A percentile compares a stretch with the other conserved stretches of the same genome.
Evolutionary conservation across 2,329 filamentous ascomycete genomes (phyloP).

Genomic region (Akanthomyces muscarius): DNA sequence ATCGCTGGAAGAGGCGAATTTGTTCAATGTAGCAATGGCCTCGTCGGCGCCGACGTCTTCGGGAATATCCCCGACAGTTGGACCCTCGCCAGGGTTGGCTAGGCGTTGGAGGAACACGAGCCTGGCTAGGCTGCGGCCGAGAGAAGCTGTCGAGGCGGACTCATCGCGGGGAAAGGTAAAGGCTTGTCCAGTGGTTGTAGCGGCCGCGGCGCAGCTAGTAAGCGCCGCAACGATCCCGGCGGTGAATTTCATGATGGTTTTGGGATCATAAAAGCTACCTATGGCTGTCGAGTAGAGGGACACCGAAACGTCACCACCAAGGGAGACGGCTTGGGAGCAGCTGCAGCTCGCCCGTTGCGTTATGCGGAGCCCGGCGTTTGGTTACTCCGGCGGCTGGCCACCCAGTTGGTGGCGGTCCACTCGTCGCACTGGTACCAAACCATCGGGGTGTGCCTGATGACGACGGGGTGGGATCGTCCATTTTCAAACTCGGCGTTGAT

Average conservation of each 20-base stretch:
- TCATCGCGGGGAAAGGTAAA: slow-evolving; percentile 45
- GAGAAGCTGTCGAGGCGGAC: slow-evolving; percentile 34
- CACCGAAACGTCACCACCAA: slow-evolving; percentile 27
- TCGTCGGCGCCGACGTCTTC: slow-evolving; percentile 39
- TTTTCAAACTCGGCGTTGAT: background rate
- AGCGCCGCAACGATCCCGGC: slow-evolving; percentile 38
- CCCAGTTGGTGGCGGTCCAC: background rate
- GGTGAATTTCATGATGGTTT: slow-evolving; percentile 41
- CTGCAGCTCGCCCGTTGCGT: slow-evolving; percentile 7
- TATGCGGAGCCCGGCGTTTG: slow-evolving; percentile 16
- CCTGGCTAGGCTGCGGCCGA: slow-evolving; percentile 52
- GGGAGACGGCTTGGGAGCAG: slow-evolving; percentile 4
- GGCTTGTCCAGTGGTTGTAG: slow-evolving; percentile 44
- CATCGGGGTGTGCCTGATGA: background rate
- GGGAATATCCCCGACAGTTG: slow-evolving; percentile 45
- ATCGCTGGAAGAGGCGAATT: slow-evolving; percentile 51
- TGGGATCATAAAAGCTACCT: slow-evolving; percentile 29
- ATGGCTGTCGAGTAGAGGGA: slow-evolving; percentile 21
- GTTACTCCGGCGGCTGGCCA: slow-evolving; percentile 15
- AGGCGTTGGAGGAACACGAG: slow-evolving; percentile 58
- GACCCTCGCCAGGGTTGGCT: slow-evolving; percentile 43
- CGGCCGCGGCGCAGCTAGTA: slow-evolving; percentile 36
- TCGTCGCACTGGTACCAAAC: background rate
- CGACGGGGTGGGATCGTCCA: background rate
- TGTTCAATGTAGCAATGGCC: slow-evolving; percentile 54